Conservation (phyloP, 768 basidiomycete species). For the Russula earlei region DNA sequence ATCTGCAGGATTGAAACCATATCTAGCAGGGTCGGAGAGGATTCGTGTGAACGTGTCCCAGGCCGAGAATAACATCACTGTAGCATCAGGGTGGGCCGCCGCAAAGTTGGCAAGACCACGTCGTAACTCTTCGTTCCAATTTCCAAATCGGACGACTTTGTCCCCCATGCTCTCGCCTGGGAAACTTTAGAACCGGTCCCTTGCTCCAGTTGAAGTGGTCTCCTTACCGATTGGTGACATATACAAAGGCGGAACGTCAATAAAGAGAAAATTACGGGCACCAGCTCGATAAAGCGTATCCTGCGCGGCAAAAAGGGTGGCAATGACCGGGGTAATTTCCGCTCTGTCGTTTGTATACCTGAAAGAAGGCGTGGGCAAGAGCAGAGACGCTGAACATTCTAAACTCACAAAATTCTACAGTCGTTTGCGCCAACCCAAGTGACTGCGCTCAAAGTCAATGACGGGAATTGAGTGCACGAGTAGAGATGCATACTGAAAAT, state of each 20-base stretch:
- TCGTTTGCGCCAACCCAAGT: slow-evolving; percentile 58
- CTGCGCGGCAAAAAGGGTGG: slow-evolving; percentile 33
- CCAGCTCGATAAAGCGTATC: slow-evolving; percentile 39
- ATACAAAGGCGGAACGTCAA: slow-evolving; percentile 45
- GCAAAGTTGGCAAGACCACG: slow-evolving; percentile 18
- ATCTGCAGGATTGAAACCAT: slow-evolving; percentile 17
- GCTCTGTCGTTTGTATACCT: slow-evolving; percentile 2
- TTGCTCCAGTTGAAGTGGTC: neutral
- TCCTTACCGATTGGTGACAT: slow-evolving; percentile 31
- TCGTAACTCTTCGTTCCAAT: slow-evolving; percentile 15
- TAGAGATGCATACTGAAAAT: slow-evolving; percentile 36
- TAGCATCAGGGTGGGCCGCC: slow-evolving; percentile 20
- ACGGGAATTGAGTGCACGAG: neutral
- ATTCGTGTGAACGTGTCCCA: slow-evolving; percentile 23
- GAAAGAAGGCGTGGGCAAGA: slow-evolving; percentile 23
- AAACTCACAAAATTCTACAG: slow-evolving; percentile 25
- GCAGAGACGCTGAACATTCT: slow-evolving; percentile 4
- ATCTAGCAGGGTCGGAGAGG: slow-evolving; percentile 21
- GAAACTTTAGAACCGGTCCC: neutral
- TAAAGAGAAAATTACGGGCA: slow-evolving; percentile 42
- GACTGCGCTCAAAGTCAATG: slow-evolving; percentile 27
- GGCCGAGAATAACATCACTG: slow-evolving; percentile 22
- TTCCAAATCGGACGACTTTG: slow-evolving; percentile 7
- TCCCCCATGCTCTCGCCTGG: slow-evolving; percentile 6
- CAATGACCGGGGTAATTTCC: slow-evolving; percentile 14